Conservation (phyloP, 2,329 filamentous ascomycete species). For the Colletotrichum agaves region DNA sequence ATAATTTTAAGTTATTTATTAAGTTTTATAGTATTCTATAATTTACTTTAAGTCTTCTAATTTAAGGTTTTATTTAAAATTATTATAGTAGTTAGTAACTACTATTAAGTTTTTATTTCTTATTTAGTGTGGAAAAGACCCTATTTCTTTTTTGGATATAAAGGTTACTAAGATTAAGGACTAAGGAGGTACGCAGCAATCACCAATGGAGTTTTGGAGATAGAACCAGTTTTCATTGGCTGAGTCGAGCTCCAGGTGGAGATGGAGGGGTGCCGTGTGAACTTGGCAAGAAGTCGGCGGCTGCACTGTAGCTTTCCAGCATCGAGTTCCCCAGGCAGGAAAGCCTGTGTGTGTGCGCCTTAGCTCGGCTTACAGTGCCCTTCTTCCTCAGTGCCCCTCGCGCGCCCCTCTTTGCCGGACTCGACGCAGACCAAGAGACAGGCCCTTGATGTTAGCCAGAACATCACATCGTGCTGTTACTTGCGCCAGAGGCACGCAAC, state of each 20-base stretch:
- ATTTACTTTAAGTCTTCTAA: too few species aligned
- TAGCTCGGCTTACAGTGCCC: conserved; percentile 28
- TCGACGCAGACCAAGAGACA: neutral
- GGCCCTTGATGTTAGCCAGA: conserved; percentile 29
- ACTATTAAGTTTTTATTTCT: too few species aligned
- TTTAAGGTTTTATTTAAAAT: too few species aligned
- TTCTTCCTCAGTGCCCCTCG: neutral
- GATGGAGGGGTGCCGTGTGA: conserved; percentile 17
- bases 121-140: too few species aligned
- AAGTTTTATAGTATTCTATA: too few species aligned
- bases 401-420: conserved; percentile 32
- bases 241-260: too few species aligned
- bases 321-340: neutral
- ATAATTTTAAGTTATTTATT: too few species aligned
- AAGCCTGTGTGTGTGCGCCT: conserved; percentile 10
- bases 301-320: conserved; percentile 24
- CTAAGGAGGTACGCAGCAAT: too few species aligned
- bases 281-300: neutral
- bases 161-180: too few species aligned
- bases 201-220: neutral
- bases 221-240: neutral
- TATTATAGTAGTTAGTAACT: too few species aligned
- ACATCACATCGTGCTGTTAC: conserved; percentile 11
- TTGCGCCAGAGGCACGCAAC: conserved; percentile 5
- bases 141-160: too few species aligned